A percentile compares a stretch with the other conserved stretches of the same genome.
Evolutionary conservation across 441 rosid species (phyloP).

Genomic region (Euphorbia corollata): DNA sequence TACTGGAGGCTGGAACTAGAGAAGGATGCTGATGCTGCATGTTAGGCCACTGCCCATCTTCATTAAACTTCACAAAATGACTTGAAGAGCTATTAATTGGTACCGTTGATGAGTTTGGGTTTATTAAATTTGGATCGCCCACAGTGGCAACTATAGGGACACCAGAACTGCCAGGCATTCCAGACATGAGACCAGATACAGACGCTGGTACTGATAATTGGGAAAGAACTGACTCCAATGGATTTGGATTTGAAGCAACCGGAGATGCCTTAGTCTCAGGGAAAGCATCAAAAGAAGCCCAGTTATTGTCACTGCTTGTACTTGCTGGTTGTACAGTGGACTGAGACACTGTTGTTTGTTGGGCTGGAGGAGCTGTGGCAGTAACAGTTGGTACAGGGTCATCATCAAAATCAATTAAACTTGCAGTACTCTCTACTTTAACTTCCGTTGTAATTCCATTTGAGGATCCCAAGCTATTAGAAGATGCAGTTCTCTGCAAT

Average conservation of each 20-base stretch:
- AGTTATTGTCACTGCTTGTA: slow-evolving; percentile 47
- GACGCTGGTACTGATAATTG: slow-evolving; percentile 57
- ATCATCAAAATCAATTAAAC: slow-evolving; percentile 93
- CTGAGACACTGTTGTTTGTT: slow-evolving; percentile 37
- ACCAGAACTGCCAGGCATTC: slow-evolving; percentile 32
- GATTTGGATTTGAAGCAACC: slow-evolving; percentile 41
- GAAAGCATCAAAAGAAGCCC: slow-evolving; percentile 84
- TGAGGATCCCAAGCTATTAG: slow-evolving; percentile 57
- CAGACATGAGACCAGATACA: slow-evolving; percentile 39
- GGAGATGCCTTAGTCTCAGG: slow-evolving; percentile 50
- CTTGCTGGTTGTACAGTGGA: slow-evolving; percentile 38
- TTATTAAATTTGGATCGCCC: slow-evolving; percentile 11
- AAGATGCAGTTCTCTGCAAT: slow-evolving; percentile 65
- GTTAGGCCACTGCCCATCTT: slow-evolving; percentile 36
- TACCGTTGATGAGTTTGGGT: slow-evolving; percentile 25
- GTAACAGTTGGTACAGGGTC: slow-evolving; percentile 50
- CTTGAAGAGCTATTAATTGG: slow-evolving; percentile 29
- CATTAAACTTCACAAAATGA: slow-evolving; percentile 29
- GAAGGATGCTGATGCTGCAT: slow-evolving; percentile 47
- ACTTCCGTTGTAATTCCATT: slow-evolving; percentile 56
- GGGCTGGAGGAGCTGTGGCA: slow-evolving; percentile 37
- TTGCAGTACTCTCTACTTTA: slow-evolving; percentile 48
- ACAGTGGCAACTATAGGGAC: slow-evolving; percentile 25
- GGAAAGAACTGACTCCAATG: slow-evolving; percentile 76
- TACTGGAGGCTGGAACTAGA: slow-evolving; percentile 37